phyloP scores from a whole-genome alignment of 2,329 filamentous ascomycete species.

The Fusarium nurragi region DNA sequence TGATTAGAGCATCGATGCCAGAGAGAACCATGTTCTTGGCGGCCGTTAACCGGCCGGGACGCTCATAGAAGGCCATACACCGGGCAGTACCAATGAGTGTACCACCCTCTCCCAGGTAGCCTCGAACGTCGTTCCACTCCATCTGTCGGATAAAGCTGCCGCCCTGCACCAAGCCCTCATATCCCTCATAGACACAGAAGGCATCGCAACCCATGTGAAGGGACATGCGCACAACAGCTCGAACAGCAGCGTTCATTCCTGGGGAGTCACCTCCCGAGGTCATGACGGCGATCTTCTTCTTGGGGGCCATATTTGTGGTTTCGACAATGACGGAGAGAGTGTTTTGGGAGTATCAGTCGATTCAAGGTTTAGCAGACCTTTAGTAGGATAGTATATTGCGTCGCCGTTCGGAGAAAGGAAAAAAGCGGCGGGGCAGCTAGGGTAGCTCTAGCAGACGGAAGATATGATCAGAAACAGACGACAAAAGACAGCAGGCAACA shows the following conservation, averaged over 20 bases:
- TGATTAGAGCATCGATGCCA: slow-evolving; percentile 94
- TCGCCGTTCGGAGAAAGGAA: slow-evolving; percentile 42
- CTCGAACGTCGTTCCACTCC: slow-evolving; percentile 92
- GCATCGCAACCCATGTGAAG: slow-evolving; percentile 85
- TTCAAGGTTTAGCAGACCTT: slow-evolving; percentile 43
- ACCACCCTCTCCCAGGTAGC: slow-evolving; percentile 92
- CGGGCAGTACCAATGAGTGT: slow-evolving; percentile 96
- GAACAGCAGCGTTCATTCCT: slow-evolving; percentile 92
- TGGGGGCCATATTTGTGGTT: slow-evolving; percentile 56
- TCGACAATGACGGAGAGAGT: slow-evolving; percentile 21
- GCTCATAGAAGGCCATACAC: slow-evolving; percentile 91
- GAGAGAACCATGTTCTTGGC: slow-evolving; percentile 94
- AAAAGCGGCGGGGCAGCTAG: slow-evolving; percentile 46
- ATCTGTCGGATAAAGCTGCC: slow-evolving; percentile 88
- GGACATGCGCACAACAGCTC: slow-evolving; percentile 90
- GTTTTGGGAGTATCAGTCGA: slow-evolving; percentile 18
- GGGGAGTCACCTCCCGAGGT: slow-evolving; percentile 94
- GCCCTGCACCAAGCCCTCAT: slow-evolving; percentile 92
- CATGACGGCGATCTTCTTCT: slow-evolving; percentile 85
- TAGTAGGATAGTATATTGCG: slow-evolving; percentile 38
- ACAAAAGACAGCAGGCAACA: neutral
- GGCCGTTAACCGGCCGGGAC: slow-evolving; percentile 81
- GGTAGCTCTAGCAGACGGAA: slow-evolving; percentile 38
- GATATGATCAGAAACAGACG: slow-evolving; percentile 42
- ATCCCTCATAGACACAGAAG: slow-evolving; percentile 89